These are phyloP conservation scores for Kuraishia capsulata DNA, from an alignment of 805 yeast genomes.

Conservation along the genomic window DNA sequence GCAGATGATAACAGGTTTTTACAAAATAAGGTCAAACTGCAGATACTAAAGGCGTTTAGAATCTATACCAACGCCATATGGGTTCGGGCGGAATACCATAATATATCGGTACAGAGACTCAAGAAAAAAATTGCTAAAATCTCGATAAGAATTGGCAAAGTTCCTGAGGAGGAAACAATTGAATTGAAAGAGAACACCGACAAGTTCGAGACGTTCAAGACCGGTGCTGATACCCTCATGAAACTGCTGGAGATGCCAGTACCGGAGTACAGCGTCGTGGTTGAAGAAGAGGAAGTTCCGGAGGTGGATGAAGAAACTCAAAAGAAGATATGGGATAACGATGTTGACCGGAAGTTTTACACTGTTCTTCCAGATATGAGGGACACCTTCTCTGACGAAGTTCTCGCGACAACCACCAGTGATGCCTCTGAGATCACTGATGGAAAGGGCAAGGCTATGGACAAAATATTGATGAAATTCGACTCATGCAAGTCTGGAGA, in stretches of 20 bases:
- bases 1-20: conserved; percentile 20
- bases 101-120: conserved; percentile 24
- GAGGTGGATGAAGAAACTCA: conserved; percentile 11
- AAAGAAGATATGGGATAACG: conserved; percentile 48
- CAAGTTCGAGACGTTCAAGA: neutral
- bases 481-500: conserved; percentile 19
- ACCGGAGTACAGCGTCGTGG: conserved; percentile 16
- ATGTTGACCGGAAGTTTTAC: conserved; percentile 58
- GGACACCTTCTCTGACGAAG: conserved; percentile 20
- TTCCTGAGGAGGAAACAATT: conserved; percentile 24
- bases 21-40: conserved; percentile 14
- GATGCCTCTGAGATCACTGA: conserved; percentile 3
- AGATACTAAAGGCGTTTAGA: conserved; percentile 27
- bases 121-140: conserved; percentile 37
- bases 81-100: conserved; percentile 23
- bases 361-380: conserved; percentile 38
- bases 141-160: conserved; percentile 59
- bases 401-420: conserved; percentile 8
- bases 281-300: conserved; percentile 18
- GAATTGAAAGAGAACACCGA: conserved; percentile 3
- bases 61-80: conserved; percentile 35
- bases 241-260: neutral
- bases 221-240: neutral
- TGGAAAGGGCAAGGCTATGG: neutral
- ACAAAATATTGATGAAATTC: no score